Conservation (phyloP, 2,329 filamentous ascomycete genomes). For the Ilyonectria sp. region DNA sequence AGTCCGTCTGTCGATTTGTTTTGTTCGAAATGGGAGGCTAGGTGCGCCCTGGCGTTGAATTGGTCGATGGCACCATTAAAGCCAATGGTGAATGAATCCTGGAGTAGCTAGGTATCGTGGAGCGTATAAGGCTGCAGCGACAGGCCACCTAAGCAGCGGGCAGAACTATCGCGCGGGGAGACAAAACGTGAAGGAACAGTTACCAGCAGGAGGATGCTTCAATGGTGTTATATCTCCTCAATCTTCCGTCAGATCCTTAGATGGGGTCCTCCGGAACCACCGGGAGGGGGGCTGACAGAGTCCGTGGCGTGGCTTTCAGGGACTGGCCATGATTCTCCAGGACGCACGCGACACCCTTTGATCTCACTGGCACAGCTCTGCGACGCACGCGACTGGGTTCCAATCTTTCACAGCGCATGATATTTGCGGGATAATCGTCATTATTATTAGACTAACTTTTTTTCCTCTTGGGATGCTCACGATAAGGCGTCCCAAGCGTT, state of each 20-base stretch:
- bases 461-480: background rate
- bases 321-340: slow-evolving; percentile 34
- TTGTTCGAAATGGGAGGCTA: background rate
- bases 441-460: slow-evolving; percentile 10
- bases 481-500: background rate
- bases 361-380: background rate
- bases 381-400: slow-evolving; percentile 10
- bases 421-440: background rate
- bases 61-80: background rate
- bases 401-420: background rate
- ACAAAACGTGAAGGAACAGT: background rate
- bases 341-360: slow-evolving; percentile 41
- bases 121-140: background rate
- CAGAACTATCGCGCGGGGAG: background rate
- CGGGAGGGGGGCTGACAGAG: slow-evolving; percentile 41
- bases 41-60: background rate
- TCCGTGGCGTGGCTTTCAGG: slow-evolving; percentile 37
- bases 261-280: slow-evolving; percentile 40
- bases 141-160: background rate
- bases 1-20: background rate
- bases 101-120: background rate
- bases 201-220: slow-evolving; percentile 4
- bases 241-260: slow-evolving; percentile 31
- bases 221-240: slow-evolving; percentile 38
- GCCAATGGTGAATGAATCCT: background rate